Percentiles rank a stretch among this genome's conserved stretches.
These are phyloP conservation scores for Fusarium concolor DNA, from an alignment of 2,329 filamentous ascomycete genomes.

Conservation along the genomic window DNA sequence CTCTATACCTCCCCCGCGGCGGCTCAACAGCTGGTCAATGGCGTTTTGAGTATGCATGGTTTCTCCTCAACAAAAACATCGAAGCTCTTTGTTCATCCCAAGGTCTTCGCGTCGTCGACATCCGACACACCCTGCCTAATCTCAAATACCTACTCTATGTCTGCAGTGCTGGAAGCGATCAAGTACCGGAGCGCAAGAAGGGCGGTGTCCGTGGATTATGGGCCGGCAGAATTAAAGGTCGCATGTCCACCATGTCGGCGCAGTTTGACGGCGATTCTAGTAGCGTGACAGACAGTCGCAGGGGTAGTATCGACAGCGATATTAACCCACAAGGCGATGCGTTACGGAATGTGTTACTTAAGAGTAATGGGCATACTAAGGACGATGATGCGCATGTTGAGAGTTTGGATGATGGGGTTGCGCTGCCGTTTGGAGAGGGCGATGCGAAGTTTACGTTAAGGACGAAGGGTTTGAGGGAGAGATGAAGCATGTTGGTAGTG, in stretches of 20 bases:
- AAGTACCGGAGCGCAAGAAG: slow-evolving; percentile 70
- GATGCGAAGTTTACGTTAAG: slow-evolving; percentile 63
- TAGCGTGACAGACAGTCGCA: slow-evolving; percentile 54
- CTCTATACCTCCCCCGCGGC: slow-evolving; percentile 75
- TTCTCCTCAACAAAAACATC: slow-evolving; percentile 96
- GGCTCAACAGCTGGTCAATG: slow-evolving; percentile 78
- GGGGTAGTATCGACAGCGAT: slow-evolving; percentile 60
- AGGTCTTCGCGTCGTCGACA: slow-evolving; percentile 84
- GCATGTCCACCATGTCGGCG: slow-evolving; percentile 48
- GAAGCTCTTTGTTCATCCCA: slow-evolving; percentile 75
- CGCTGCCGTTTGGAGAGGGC: slow-evolving; percentile 60
- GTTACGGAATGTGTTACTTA: slow-evolving; percentile 52
- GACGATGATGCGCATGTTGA: slow-evolving; percentile 19
- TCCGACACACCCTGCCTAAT: slow-evolving; percentile 92
- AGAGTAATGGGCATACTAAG: slow-evolving; percentile 40
- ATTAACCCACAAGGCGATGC: slow-evolving; percentile 56
- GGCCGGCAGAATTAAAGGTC: slow-evolving; percentile 59
- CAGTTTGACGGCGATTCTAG: slow-evolving; percentile 53
- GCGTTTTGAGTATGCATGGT: slow-evolving; percentile 95
- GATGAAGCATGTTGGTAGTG: slow-evolving; percentile 24
- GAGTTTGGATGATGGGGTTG: slow-evolving; percentile 43
- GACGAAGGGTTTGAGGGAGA: slow-evolving; percentile 67
- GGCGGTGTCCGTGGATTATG: slow-evolving; percentile 71
- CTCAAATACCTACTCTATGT: slow-evolving; percentile 93
- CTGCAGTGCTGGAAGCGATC: slow-evolving; percentile 79